Evolutionary conservation across 208 protist species (phyloP), one percentile per base, ranked within the genome.

Genomic region (Leptomonas seymouri): DNA sequence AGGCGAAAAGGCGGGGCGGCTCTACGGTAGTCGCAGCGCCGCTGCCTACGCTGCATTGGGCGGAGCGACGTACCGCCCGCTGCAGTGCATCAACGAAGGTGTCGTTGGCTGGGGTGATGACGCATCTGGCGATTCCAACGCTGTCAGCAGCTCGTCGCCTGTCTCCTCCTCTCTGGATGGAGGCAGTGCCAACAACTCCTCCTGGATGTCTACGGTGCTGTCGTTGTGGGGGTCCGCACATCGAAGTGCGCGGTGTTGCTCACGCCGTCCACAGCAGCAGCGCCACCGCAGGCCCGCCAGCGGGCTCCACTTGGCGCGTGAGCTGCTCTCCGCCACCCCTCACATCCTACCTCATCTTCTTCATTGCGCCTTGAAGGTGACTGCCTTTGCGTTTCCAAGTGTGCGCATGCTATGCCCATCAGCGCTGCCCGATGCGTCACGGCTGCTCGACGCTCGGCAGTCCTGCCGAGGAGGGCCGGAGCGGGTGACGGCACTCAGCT

Each of bases 1-100:
- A 28, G 91, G 89, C 5, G 89, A 93, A 62, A 81, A 85, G 67
- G 81, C 66, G 25, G 88, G 80, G 15, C 57, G 66, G 7, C 72
- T 96, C 8, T 93, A 85, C 64, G 83, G 81, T 54, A 73, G 60
- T 23, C 74, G 78, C 42, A 64, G 82, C 3, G 54, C 74, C 12
- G 76, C 25, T 12, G 48, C 74, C 18, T 95, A 88, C 71, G 45
- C 76, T 21, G 57, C 67, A 16, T 69, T 80, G 18, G 87, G 90
- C 41, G 90, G 87, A 9, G 86, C 79, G 2, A 57, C 82, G 3
- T 95, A 91, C 67, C 60, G 66, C 3, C 18, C 75, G 28, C 74
- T 81, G 67, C 55, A 56, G 21, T 66, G 75, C 44, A 76, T 74
- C 51, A 90, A 88, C 71, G 81, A 70, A 28, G 74, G 77, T 11